phyloP scores from a whole-genome alignment of 2,329 filamentous ascomycete genomes.

The Pseudogymnoascus pannorum region DNA sequence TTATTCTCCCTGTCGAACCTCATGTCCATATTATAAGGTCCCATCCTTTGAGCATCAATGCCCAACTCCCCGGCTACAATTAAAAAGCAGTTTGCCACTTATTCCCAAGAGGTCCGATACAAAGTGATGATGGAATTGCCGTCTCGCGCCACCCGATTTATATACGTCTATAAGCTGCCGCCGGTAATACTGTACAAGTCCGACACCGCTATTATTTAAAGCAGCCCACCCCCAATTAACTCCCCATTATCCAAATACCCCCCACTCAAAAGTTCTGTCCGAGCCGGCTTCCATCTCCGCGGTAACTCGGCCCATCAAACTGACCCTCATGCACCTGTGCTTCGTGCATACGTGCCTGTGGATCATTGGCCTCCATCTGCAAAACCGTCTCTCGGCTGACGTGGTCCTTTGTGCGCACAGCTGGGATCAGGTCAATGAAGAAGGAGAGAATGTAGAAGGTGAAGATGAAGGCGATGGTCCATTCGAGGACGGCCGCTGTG shows the following conservation, averaged over 20 bases:
- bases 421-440: slow-evolving; percentile 78
- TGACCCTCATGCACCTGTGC: neutral
- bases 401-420: slow-evolving; percentile 28
- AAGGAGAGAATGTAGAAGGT: slow-evolving; percentile 84
- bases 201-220: neutral
- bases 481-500: slow-evolving; percentile 46
- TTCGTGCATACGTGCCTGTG: neutral
- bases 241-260: neutral
- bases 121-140: neutral
- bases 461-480: slow-evolving; percentile 73
- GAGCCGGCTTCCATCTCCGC: slow-evolving; percentile 3
- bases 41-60: neutral
- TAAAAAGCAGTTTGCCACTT: neutral
- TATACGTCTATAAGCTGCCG: neutral
- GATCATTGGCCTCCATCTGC: slow-evolving; percentile 25
- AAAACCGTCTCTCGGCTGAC: slow-evolving; percentile 19
- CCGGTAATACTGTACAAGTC: neutral
- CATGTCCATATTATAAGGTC: neutral
- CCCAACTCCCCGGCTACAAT: neutral
- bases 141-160: neutral
- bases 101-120: neutral
- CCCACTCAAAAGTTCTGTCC: neutral
- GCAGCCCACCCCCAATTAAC: neutral
- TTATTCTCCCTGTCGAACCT: neutral
- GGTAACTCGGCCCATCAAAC: neutral